A percentile compares a stretch with the other conserved stretches of the same genome.
These are phyloP conservation scores for Phytopythium mirpurense DNA, from an alignment of 352 stramenopile genomes.

Conservation along the genomic window DNA sequence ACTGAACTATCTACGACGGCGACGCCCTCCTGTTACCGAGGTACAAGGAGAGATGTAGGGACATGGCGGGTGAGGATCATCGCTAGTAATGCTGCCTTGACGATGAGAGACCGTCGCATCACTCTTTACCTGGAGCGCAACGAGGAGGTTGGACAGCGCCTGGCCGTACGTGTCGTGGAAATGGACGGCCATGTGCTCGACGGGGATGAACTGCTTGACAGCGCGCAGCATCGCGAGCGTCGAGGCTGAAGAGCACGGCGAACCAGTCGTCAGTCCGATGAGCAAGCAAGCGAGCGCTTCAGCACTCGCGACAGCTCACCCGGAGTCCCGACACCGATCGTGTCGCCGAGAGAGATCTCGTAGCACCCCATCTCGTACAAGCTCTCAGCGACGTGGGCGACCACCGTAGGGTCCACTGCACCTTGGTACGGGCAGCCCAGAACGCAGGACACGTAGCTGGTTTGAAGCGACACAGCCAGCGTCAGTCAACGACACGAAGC, in stretches of 20 bases:
- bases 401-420: conserved; percentile 68
- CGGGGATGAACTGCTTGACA: conserved; percentile 72
- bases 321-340: conserved; percentile 91
- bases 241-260: conserved; percentile 34
- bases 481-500: background rate
- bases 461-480: background rate
- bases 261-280: background rate
- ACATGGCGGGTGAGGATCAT: background rate
- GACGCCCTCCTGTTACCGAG: conserved; percentile 80
- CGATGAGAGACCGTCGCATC: background rate
- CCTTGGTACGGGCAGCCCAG: conserved; percentile 96
- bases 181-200: conserved; percentile 91
- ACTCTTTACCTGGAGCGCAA: conserved; percentile 69
- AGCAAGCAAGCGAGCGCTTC: background rate
- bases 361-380: conserved; percentile 95
- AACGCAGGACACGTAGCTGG: conserved; percentile 95
- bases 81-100: too few relatives aligned
- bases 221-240: conserved; percentile 78
- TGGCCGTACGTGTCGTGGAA: conserved; percentile 98
- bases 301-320: conserved; percentile 20
- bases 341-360: conserved; percentile 93
- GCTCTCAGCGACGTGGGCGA: conserved; percentile 75
- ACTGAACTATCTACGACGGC: conserved; percentile 94
- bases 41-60: too few relatives aligned
- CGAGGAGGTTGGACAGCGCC: conserved; percentile 94